These are phyloP conservation scores for Sporopachydermia cereana DNA, from an alignment of 1,139 yeast genomes.

Conservation along the genomic window DNA sequence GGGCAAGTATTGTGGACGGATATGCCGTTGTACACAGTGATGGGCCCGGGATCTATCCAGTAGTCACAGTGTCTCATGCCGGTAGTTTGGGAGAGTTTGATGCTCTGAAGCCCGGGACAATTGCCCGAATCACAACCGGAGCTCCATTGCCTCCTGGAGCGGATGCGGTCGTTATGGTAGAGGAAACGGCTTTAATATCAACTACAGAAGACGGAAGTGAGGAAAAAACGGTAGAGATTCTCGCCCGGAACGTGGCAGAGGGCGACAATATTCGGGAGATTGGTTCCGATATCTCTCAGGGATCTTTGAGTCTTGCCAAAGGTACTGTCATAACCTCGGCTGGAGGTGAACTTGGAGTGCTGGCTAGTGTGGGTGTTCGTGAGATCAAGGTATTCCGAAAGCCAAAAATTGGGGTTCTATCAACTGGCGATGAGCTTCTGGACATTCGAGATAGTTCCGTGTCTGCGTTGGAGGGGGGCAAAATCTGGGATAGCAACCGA, in stretches of 20 bases:
- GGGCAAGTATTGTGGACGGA: constrained; percentile 43
- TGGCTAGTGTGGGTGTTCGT: constrained; percentile 32
- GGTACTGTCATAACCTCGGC: constrained; percentile 25
- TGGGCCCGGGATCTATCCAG: constrained; percentile 32
- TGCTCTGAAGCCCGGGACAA: constrained; percentile 20
- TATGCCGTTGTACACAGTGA: constrained; percentile 34
- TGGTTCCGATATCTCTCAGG: constrained; percentile 33
- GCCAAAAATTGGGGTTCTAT: constrained; percentile 34
- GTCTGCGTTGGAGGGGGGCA: constrained; percentile 24
- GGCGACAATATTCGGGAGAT: constrained; percentile 34
- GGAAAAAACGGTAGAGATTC: constrained; percentile 24
- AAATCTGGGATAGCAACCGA: constrained; percentile 37
- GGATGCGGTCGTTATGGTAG: constrained; percentile 40
- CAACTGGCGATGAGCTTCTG: constrained; percentile 39
- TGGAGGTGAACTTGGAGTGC: constrained; percentile 38
- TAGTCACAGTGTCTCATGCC: constrained; percentile 33
- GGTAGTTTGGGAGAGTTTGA: constrained; percentile 17
- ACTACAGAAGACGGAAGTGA: constrained; percentile 26
- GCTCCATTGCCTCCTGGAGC: constrained; percentile 42
- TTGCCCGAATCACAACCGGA: constrained; percentile 39
- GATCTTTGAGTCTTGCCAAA: constrained; percentile 24
- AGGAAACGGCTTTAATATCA: constrained; percentile 30
- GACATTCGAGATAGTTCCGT: constrained; percentile 17
- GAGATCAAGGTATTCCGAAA: constrained; percentile 26
- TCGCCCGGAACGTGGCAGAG: constrained; percentile 24